phyloP scores from a whole-genome alignment of 139 green algal species.

The Marvania coccoides region DNA sequence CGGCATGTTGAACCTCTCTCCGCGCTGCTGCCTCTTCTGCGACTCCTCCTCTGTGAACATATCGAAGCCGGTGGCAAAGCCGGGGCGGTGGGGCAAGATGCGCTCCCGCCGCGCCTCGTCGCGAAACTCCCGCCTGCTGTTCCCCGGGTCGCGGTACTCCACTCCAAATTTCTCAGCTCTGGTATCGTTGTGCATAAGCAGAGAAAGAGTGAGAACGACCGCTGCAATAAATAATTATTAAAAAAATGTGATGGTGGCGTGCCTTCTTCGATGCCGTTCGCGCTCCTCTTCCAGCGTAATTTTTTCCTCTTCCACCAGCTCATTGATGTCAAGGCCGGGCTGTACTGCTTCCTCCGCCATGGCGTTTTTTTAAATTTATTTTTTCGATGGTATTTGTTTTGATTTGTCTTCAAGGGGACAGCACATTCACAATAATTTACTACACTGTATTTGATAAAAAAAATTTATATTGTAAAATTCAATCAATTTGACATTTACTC shows the following conservation, averaged over 20 bases:
- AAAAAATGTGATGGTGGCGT: not conserved
- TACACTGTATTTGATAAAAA: no score
- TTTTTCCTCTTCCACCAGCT: conserved; percentile 11
- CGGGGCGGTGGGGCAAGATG: conserved; percentile 8
- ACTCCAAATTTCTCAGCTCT: conserved; percentile 58
- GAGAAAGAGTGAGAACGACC: no score
- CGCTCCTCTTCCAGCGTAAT: conserved; percentile 39
- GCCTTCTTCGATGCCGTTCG: conserved; percentile 45
- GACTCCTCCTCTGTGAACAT: conserved; percentile 65
- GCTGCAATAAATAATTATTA: no score
- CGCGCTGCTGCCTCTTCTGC: conserved; percentile 43
- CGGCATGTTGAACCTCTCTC: conserved; percentile 40
- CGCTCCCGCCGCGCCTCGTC: conserved; percentile 28
- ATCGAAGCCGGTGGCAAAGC: conserved; percentile 66
- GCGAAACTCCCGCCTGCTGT: conserved; percentile 31
- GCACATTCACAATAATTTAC: no score
- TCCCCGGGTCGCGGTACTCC: conserved; percentile 41
- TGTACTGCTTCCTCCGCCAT: no score
- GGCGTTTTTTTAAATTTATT: no score
- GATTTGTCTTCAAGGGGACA: no score
- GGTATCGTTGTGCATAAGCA: not conserved
- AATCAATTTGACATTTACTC: no score
- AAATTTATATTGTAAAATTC: no score
- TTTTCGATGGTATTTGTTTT: no score
- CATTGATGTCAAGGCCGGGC: not conserved